phyloP scores from a whole-genome alignment of 495 filamentous ascomycete species.

The Penicillium cosmopolitanum region DNA sequence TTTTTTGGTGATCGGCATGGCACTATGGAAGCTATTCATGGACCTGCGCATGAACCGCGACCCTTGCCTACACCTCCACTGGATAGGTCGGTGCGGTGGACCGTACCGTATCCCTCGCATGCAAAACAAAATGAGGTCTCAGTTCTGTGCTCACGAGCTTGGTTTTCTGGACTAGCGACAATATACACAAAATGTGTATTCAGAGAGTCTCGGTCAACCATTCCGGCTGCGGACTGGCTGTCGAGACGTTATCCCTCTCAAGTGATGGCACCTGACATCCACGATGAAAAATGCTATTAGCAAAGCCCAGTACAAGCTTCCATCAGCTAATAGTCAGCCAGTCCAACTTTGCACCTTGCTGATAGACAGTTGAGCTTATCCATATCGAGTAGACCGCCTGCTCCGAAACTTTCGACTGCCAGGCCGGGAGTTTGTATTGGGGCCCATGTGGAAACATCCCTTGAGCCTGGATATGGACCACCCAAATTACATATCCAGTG shows the following conservation, averaged over 20 bases:
- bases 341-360: constrained; percentile 13
- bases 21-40: constrained; percentile 9
- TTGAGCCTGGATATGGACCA: constrained; percentile 3
- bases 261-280: too few relatives aligned
- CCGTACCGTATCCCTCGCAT: constrained; percentile 21
- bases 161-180: background rate
- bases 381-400: constrained; percentile 6
- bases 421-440: constrained; percentile 16
- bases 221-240: too few relatives aligned
- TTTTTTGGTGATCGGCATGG: constrained; percentile 11
- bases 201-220: background rate
- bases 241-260: too few relatives aligned
- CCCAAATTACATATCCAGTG: constrained; percentile 11
- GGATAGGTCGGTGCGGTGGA: constrained; percentile 11
- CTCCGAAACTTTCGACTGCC: background rate
- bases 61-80: constrained; percentile 23
- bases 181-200: background rate
- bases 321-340: background rate
- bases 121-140: constrained; percentile 1
- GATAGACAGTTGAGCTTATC: constrained; percentile 9
- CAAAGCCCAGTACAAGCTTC: background rate
- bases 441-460: constrained; percentile 22
- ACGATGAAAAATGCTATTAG: background rate
- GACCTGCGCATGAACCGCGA: constrained; percentile 6
- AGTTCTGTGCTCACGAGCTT: background rate